Base-by-base conservation (phyloP, 495 filamentous ascomycete species). In the Tuber melanosporum region DNA sequence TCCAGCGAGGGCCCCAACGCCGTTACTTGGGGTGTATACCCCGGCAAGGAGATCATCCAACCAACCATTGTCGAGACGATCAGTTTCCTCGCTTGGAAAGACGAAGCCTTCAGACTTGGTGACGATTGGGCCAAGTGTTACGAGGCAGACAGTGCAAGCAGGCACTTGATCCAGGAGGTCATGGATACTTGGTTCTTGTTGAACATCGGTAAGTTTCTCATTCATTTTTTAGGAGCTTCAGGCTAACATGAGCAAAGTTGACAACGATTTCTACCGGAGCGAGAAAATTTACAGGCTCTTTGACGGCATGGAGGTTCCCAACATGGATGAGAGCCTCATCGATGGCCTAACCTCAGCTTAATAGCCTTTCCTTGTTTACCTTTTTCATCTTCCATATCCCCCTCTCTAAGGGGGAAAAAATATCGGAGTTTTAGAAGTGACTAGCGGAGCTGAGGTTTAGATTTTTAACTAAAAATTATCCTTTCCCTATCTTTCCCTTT, bases 11-110 rank as follows among this genome's bases (percentile, higher is more conserved):
- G 92, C 20, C 96, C 96, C 41, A 99, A 98, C 81, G 96, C 96
- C 17, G 91, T 99, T 72, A 99, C 96, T 6, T 99, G 96, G 96
- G 96, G 96, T 85, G 97, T 98, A 70, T 99, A 98, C 86, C 94
- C 96, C 17, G 95, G 95, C 47, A 95, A 97, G 83, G 96, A 99
- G 85, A 98, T 99, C 82, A 94, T 99, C 70, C 96, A 99, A 84
- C 96, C 96, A 17, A 99, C 96, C n/a, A 96, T 99, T 77, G 95
- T 98, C 71, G 96, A 99, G 85, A 97, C 93, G 10, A 90, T 98
- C 85, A 95, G 92, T 85, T 99, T 99, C 89, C 85, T 99, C 74
- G 96, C 96, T 42, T 99, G 96, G 96, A 97, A 97, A 86, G 96
- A 99, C 79, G 96, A 99, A 84, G 97, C 97, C 22, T 99, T 91